These are phyloP conservation scores for Centaurea solstitialis DNA, from an alignment of 129 eudicot genomes.

Conservation along the genomic window DNA sequence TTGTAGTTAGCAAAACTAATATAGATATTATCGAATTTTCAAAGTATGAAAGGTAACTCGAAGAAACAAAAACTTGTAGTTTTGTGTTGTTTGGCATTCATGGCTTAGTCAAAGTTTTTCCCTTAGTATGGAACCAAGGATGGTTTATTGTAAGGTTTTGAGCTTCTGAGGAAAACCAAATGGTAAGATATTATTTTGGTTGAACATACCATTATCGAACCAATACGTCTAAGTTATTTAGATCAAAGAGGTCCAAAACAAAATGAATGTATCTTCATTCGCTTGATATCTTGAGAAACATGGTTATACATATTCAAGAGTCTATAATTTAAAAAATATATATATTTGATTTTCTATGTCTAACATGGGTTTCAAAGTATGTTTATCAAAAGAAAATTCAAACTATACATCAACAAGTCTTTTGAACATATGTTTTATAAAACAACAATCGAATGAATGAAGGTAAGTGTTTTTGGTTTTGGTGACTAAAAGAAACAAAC, in stretches of 20 bases:
- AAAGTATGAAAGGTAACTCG: too few relatives aligned
- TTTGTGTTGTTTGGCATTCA: background rate
- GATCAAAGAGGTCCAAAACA: background rate
- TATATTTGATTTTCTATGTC: too few relatives aligned
- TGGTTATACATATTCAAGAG: background rate
- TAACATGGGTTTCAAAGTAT: background rate
- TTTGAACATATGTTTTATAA: too few relatives aligned
- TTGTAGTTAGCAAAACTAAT: background rate
- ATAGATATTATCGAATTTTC: too few relatives aligned
- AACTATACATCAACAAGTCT: too few relatives aligned
- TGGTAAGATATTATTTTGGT: background rate
- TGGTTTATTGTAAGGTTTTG: background rate
- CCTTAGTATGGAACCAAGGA: background rate
- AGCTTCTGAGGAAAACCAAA: background rate
- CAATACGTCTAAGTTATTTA: background rate
- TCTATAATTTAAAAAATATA: too few relatives aligned
- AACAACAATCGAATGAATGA: too few relatives aligned
- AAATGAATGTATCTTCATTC: background rate
- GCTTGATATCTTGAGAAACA: background rate
- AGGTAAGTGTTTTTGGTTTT: too few relatives aligned
- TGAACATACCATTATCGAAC: background rate
- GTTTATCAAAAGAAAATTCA: too few relatives aligned
- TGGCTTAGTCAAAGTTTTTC: background rate
- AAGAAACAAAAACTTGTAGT: background rate
- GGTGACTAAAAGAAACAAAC: too few relatives aligned